Conservation (phyloP, 2,329 filamentous ascomycete species). For the Emergomyces pasteurianus region DNA sequence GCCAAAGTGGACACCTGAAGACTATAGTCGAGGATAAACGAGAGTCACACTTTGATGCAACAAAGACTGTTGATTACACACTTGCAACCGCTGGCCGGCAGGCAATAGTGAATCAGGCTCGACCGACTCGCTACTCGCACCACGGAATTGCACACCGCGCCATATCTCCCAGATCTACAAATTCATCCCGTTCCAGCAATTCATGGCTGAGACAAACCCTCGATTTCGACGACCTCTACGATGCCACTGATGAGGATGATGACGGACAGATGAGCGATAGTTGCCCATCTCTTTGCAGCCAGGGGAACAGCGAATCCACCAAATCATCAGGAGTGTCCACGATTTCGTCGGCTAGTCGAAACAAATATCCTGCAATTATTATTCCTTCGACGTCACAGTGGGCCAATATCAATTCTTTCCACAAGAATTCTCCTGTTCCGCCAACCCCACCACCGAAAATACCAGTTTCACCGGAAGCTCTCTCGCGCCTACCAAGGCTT, state of each 20-base stretch:
- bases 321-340: slow-evolving; percentile 30
- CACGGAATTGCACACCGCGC: not conserved
- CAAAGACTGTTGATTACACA: slow-evolving; percentile 8
- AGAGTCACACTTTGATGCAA: slow-evolving; percentile 20
- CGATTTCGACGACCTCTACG: slow-evolving; percentile 79
- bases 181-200: not conserved
- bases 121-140: not conserved
- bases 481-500: slow-evolving; percentile 58
- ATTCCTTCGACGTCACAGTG: slow-evolving; percentile 39
- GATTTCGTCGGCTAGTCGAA: slow-evolving; percentile 30
- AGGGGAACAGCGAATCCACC: slow-evolving; percentile 31
- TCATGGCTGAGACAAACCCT: slow-evolving; percentile 29
- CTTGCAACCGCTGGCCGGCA: not conserved
- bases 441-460: slow-evolving; percentile 45
- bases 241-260: slow-evolving; percentile 57
- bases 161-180: not conserved
- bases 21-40: slow-evolving; percentile 50
- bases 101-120: not conserved
- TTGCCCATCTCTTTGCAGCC: slow-evolving; percentile 39
- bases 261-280: slow-evolving; percentile 47
- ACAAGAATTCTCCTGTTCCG: slow-evolving; percentile 35
- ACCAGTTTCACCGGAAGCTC: slow-evolving; percentile 61
- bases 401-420: slow-evolving; percentile 10
- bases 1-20: slow-evolving; percentile 47
- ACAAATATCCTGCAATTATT: slow-evolving; percentile 45